These are phyloP conservation scores for Phyllosticta citriasiana DNA, from an alignment of 2,329 filamentous ascomycete species.

Conservation along the genomic window DNA sequence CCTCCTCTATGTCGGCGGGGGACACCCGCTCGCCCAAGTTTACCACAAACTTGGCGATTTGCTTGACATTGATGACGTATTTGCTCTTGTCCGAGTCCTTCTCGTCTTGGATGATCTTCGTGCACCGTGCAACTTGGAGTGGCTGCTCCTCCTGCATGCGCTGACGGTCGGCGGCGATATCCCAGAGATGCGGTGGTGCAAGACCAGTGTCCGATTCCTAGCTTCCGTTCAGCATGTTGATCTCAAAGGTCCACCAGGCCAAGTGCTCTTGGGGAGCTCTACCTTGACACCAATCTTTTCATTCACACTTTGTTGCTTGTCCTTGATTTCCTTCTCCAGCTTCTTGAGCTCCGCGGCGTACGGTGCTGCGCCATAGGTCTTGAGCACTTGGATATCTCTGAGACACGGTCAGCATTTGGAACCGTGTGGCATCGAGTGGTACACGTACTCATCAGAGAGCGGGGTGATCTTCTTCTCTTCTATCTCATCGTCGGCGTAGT, in stretches of 20 bases:
- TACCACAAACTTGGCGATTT: conserved; percentile 98
- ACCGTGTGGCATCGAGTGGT: conserved; percentile 13
- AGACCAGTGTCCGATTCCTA: conserved; percentile 97
- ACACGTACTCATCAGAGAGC: conserved; percentile 79
- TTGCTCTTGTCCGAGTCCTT: conserved; percentile 97
- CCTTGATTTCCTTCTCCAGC: conserved; percentile 98
- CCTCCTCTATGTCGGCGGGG: conserved; percentile 97
- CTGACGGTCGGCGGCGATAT: conserved; percentile 93
- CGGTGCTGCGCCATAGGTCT: conserved; percentile 95
- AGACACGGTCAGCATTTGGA: conserved; percentile 22
- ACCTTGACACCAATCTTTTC: conserved; percentile 93
- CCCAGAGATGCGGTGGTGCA: conserved; percentile 96
- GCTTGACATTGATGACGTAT: conserved; percentile 99
- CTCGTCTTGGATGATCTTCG: conserved; percentile 97
- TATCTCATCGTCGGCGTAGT: conserved; percentile 89
- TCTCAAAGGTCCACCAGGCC: not conserved
- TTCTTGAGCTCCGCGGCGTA: conserved; percentile 92
- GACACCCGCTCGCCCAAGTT: conserved; percentile 94
- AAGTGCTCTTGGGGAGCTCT: conserved; percentile 13
- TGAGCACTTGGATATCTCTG: conserved; percentile 97
- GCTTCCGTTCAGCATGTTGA: not conserved
- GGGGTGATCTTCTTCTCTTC: conserved; percentile 99
- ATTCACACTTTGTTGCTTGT: conserved; percentile 95
- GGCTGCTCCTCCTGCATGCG: conserved; percentile 98
- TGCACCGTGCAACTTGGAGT: conserved; percentile 93